Percentiles rank a stretch among this genome's conserved stretches.
Conservation (phyloP, 345 rosid genomes). For the Syzygium oleosum region DNA sequence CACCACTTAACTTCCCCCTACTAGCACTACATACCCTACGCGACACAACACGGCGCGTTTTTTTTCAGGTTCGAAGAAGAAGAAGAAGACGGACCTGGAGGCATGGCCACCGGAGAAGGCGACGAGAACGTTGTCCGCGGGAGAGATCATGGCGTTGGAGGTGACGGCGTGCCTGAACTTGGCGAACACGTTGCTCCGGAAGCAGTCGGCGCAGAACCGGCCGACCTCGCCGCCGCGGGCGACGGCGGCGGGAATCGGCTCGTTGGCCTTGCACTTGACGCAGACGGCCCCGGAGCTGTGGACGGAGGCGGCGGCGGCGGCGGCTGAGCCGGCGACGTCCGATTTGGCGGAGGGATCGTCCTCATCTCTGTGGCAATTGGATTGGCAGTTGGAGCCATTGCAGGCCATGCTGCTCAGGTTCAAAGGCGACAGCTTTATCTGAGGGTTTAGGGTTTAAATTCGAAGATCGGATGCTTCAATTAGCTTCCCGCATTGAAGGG, state of each 20-base stretch:
- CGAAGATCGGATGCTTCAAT: neutral
- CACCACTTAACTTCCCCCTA: neutral
- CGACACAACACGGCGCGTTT: neutral
- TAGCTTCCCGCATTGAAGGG: neutral
- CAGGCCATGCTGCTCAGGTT: constrained; percentile 42
- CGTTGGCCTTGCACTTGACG: constrained; percentile 65
- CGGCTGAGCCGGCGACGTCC: neutral
- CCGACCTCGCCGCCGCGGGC: constrained; percentile 35
- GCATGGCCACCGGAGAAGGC: constrained; percentile 93
- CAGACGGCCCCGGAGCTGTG: constrained; percentile 23
- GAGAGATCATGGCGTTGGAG: constrained; percentile 79
- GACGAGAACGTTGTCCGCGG: constrained; percentile 81
- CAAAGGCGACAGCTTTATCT: neutral
- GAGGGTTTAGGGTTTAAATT: neutral
- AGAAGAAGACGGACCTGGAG: constrained; percentile 45
- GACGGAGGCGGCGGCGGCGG: neutral
- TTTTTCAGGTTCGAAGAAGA: neutral
- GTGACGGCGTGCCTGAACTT: constrained; percentile 83
- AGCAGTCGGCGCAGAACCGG: constrained; percentile 66
- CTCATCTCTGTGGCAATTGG: constrained; percentile 39
- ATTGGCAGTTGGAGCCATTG: constrained; percentile 51
- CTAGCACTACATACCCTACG: neutral
- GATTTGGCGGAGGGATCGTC: constrained; percentile 2
- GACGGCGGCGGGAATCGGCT: constrained; percentile 16
- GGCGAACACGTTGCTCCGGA: constrained; percentile 60